Percentiles rank a stretch among this genome's conserved stretches.
Conservation (phyloP, 148 eudicot genomes). For the Chenopodium formosanum region DNA sequence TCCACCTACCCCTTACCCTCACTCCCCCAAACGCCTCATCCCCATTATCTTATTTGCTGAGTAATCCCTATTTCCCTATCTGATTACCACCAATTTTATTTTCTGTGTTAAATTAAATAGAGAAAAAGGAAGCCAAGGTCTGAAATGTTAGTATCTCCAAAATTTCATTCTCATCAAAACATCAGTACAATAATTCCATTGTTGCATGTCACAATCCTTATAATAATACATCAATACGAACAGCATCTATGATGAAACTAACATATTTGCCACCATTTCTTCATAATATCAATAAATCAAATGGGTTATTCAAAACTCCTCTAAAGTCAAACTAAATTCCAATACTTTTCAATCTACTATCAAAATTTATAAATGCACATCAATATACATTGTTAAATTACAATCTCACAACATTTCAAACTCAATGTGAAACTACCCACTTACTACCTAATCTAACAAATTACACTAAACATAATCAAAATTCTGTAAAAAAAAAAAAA, state of each 20-base stretch:
- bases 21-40: too few relatives aligned
- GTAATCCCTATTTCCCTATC: not conserved
- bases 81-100: not conserved
- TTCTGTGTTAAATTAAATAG: too few relatives aligned
- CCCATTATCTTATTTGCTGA: not conserved
- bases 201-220: not conserved
- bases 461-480: not conserved
- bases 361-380: not conserved
- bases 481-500: not conserved
- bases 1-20: too few relatives aligned
- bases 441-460: not conserved
- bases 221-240: not conserved
- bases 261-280: not conserved
- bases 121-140: not conserved
- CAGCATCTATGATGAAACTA: not conserved
- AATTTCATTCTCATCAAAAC: not conserved
- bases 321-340: too few relatives aligned
- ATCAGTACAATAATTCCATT: not conserved
- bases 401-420: not conserved
- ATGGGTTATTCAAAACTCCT: not conserved
- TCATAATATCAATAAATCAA: not conserved
- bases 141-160: not conserved
- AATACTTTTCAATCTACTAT: not conserved
- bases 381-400: not conserved
- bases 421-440: not conserved